Conservation (phyloP, 345 rosid species). For the Populus deltoides region DNA sequence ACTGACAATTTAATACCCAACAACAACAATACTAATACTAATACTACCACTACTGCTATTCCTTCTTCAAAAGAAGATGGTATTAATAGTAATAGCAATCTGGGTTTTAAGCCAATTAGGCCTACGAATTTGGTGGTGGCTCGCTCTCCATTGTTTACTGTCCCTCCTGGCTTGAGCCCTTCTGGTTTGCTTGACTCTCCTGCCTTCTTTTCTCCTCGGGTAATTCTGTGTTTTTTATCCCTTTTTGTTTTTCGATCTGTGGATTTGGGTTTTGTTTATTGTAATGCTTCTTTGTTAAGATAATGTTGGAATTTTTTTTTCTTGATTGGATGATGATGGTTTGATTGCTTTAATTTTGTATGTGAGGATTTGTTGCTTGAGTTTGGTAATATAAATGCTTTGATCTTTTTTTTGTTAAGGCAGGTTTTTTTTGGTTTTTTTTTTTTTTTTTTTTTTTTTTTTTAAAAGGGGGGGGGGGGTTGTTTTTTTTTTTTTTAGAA, state of each 20-base stretch:
- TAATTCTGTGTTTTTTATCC: slow-evolving; percentile 9
- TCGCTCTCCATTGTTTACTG: slow-evolving; percentile 58
- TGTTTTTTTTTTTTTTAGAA: no score
- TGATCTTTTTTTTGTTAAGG: background rate
- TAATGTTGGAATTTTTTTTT: background rate
- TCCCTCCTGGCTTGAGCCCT: slow-evolving; percentile 91
- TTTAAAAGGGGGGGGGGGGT: no score
- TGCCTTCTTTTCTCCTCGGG: slow-evolving; percentile 72
- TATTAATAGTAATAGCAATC: slow-evolving; percentile 26
- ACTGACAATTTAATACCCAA: slow-evolving; percentile 4
- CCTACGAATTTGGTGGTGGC: slow-evolving; percentile 48
- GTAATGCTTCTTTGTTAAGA: background rate
- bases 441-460: no score
- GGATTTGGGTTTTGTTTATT: slow-evolving; percentile 2
- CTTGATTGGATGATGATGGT: background rate
- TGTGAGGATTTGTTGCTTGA: background rate
- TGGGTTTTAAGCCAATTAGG: slow-evolving; percentile 52
- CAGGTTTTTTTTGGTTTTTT: no score
- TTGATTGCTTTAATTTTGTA: background rate
- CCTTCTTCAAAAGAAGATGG: slow-evolving; percentile 25
- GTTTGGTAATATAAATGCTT: background rate
- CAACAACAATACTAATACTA: background rate
- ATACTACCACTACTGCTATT: background rate
- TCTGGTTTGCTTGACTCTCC: slow-evolving; percentile 82
- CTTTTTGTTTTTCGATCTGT: background rate